A percentile compares a stretch with the other conserved stretches of the same genome.
These are phyloP conservation scores for Penicillium sp. DNA, from an alignment of 2,329 filamentous ascomycete species.

Conservation along the genomic window DNA sequence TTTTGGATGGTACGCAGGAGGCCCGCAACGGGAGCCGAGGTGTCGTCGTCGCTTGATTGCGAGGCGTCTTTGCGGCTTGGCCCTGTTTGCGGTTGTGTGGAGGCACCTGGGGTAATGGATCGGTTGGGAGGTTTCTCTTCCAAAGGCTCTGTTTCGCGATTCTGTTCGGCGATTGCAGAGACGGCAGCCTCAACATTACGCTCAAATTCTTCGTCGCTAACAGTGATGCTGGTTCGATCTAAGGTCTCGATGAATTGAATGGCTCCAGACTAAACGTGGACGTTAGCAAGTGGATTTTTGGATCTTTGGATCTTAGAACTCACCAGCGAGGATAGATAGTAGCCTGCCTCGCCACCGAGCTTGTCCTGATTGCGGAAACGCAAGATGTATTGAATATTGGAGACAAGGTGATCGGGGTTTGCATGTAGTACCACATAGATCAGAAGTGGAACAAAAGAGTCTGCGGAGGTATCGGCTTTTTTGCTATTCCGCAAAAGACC, in stretches of 20 bases:
- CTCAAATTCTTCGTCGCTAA: conserved; percentile 94
- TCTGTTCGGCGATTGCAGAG: conserved; percentile 90
- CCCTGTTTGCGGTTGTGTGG: conserved; percentile 60
- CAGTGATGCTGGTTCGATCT: conserved; percentile 89
- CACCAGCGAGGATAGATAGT: conserved; percentile 92
- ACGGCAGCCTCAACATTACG: conserved; percentile 94
- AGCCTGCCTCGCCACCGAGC: conserved; percentile 93
- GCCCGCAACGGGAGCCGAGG: conserved; percentile 72
- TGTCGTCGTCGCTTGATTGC: conserved; percentile 63
- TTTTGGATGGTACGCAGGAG: conserved; percentile 87
- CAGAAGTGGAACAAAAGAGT: conserved; percentile 90
- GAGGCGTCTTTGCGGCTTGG: conserved; percentile 33
- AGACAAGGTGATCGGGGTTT: conserved; percentile 92
- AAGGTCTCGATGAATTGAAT: conserved; percentile 97
- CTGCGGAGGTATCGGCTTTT: conserved; percentile 82
- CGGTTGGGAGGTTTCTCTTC: conserved; percentile 44
- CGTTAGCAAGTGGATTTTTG: conserved; percentile 6
- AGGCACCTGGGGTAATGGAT: conserved; percentile 61
- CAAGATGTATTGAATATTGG: conserved; percentile 96
- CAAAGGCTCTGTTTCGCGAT: conserved; percentile 60
- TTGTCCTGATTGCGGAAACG: conserved; percentile 98
- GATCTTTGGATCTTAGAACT: conserved; percentile 24
- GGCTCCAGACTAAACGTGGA: conserved; percentile 59
- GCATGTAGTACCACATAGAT: conserved; percentile 95
- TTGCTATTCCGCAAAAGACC: conserved; percentile 88